Evolutionary conservation across 2,329 filamentous ascomycete genomes (phyloP), one percentile per base, ranked within the genome.

Genomic region (Trichoderma harzianum): DNA sequence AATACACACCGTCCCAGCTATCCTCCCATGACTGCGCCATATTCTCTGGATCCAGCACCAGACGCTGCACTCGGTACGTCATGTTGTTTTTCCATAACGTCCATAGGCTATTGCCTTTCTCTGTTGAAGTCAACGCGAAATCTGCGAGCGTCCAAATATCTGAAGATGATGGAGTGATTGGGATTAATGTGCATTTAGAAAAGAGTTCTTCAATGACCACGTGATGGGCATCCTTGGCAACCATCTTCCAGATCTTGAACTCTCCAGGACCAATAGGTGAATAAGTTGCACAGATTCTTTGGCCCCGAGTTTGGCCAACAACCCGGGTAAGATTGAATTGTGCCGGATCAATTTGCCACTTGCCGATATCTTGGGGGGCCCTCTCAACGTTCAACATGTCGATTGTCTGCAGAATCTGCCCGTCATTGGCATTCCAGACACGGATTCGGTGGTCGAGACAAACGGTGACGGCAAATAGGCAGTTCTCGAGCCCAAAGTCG

Each of bases 161-260:
- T 75, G 90, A 92, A 76, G 87, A 91, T 58, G 90, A 92, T 74
- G 89, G 91, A 78, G 86, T 90, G 72, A 89, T 88, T 1, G 94
- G 92, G 30, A 91, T 86, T 36, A 96, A 84, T 14, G 77, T 77
- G 62, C 79, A 77, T 51, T 86, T 84, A 0, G 92, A 88, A 75
- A 93, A 94, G 26, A 93, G 83, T 76, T 97, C 93, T 74, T 90
- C 87, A 16, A 97, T 85, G 10, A 90, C 86, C 24, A 94, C 80
- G 3, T 83, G 85, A 76, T 92, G 86, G 76, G 87, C 87, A 68
- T 91, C 88, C 75, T 90, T 88, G 21, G 92, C 88, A 68, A 89
- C 88, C n/a, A 90, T 82, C 74, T 84, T 86, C 93, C 95, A 99
- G 79, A 99, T 95, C 80, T 97, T 98, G 86, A 99, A 98, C 78